Conservation (phyloP, 2,329 filamentous ascomycete genomes). For the Aspergillaceae sp. region DNA sequence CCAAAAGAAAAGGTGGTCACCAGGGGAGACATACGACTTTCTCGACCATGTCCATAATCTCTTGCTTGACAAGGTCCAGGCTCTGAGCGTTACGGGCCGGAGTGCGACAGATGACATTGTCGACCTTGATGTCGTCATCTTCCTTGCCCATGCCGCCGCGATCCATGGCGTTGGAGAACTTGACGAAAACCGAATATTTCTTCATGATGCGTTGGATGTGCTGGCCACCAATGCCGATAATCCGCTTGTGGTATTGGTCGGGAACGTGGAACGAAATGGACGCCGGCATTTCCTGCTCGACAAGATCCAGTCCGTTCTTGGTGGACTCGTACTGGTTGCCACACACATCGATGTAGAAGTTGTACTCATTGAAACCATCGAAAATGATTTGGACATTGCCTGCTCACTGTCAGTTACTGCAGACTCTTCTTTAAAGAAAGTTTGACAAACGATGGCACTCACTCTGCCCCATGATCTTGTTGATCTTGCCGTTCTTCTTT, state of each 20-base stretch:
- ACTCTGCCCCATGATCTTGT: slow-evolving; percentile 99
- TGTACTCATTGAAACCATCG: slow-evolving; percentile 98
- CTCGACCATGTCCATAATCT: slow-evolving; percentile 99
- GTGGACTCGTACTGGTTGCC: slow-evolving; percentile 87
- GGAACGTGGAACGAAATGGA: slow-evolving; percentile 99
- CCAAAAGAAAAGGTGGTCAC: slow-evolving; percentile 2
- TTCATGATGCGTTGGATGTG: slow-evolving; percentile 99
- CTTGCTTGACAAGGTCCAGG: slow-evolving; percentile 91
- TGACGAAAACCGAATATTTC: slow-evolving; percentile 99
- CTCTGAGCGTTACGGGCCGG: slow-evolving; percentile 95
- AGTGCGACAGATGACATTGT: slow-evolving; percentile 97
- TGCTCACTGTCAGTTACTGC: slow-evolving; percentile 18
- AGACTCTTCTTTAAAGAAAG: background rate
- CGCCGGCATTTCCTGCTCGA: slow-evolving; percentile 98
- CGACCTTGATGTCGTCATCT: slow-evolving; percentile 95
- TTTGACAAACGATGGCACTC: slow-evolving; percentile 20
- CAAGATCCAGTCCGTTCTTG: slow-evolving; percentile 82
- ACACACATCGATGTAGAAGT: slow-evolving; percentile 98
- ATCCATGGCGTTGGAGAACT: slow-evolving; percentile 99
- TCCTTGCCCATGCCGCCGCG: slow-evolving; percentile 87
- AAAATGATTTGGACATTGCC: slow-evolving; percentile 98
- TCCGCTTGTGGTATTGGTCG: slow-evolving; percentile 98
- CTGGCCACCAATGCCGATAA: slow-evolving; percentile 95
- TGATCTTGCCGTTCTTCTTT: slow-evolving; percentile 99
- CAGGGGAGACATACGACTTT: slow-evolving; percentile 56